These are phyloP conservation scores for Stephania cephalantha DNA, from an alignment of 164 flowering plant species.

Conservation along the genomic window DNA sequence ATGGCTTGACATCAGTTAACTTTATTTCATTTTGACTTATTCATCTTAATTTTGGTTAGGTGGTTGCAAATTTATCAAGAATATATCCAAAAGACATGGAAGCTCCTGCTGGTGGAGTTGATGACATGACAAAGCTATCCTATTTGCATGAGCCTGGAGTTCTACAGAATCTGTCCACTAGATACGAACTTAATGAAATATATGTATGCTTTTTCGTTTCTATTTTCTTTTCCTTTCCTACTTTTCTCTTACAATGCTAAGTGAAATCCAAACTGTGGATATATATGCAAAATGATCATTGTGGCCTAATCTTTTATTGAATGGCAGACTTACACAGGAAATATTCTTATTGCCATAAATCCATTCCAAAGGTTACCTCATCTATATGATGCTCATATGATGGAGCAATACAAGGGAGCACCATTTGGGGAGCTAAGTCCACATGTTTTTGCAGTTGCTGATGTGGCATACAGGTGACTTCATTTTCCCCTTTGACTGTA, in stretches of 20 bases:
- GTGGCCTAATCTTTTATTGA: conserved; percentile 26
- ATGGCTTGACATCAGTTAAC: background rate
- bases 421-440: conserved; percentile 62
- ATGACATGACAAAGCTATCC: conserved; percentile 84
- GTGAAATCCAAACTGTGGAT: background rate
- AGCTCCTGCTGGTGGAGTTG: conserved; percentile 67
- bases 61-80: conserved; percentile 47
- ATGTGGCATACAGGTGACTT: conserved; percentile 63
- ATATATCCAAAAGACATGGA: conserved; percentile 69
- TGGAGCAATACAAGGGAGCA: conserved; percentile 68
- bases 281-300: background rate
- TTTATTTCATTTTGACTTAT: background rate
- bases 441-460: conserved; percentile 90
- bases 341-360: conserved; percentile 78
- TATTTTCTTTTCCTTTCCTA: background rate
- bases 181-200: conserved; percentile 71
- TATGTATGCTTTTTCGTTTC: conserved; percentile 42
- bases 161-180: conserved; percentile 63
- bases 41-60: conserved; percentile 29
- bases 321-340: conserved; percentile 82
- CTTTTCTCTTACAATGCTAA: conserved; percentile 1
- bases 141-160: conserved; percentile 91
- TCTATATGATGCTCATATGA: conserved; percentile 53
- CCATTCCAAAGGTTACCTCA: conserved; percentile 70
- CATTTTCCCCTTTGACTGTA: conserved; percentile 3